Percentiles rank a stretch among this genome's conserved stretches.
These are phyloP conservation scores for Medakamo hakoo DNA, from an alignment of 139 green algal genomes.

Conservation along the genomic window DNA sequence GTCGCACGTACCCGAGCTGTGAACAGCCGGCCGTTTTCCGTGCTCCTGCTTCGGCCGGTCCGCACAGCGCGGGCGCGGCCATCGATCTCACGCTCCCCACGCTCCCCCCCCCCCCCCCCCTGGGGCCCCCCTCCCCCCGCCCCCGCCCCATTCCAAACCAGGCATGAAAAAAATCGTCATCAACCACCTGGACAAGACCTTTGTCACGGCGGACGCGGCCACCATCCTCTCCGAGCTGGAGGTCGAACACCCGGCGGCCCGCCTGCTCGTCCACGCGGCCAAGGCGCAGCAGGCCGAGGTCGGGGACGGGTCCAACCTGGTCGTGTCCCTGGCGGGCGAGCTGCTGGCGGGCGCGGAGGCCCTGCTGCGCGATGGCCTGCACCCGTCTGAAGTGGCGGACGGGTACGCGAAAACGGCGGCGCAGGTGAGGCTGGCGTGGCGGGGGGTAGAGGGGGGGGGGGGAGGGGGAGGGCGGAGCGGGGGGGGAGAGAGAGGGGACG, in stretches of 20 bases:
- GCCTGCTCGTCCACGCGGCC: conserved; percentile 82
- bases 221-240: conserved; percentile 95
- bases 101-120: no score
- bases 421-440: no score
- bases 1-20: no score
- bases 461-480: no score
- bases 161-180: conserved; percentile 99
- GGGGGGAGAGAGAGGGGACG: background rate
- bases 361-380: conserved; percentile 79
- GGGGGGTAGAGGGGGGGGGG: no score
- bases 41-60: no score
- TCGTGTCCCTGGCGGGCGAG: conserved; percentile 86
- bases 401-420: conserved; percentile 75
- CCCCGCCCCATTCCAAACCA: conserved; percentile 16
- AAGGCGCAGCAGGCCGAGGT: conserved; percentile 90
- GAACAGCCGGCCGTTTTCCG: no score
- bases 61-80: no score
- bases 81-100: no score
- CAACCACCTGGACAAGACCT: conserved; percentile 97
- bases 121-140: background rate
- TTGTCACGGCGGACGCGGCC: conserved; percentile 89
- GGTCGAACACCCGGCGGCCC: conserved; percentile 91
- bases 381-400: conserved; percentile 84
- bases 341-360: conserved; percentile 75
- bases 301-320: conserved; percentile 94